Percentiles rank a stretch among this genome's conserved stretches.
Evolutionary conservation across 257 asterid species (phyloP).

Genomic region (Nicotiana paniculata): DNA sequence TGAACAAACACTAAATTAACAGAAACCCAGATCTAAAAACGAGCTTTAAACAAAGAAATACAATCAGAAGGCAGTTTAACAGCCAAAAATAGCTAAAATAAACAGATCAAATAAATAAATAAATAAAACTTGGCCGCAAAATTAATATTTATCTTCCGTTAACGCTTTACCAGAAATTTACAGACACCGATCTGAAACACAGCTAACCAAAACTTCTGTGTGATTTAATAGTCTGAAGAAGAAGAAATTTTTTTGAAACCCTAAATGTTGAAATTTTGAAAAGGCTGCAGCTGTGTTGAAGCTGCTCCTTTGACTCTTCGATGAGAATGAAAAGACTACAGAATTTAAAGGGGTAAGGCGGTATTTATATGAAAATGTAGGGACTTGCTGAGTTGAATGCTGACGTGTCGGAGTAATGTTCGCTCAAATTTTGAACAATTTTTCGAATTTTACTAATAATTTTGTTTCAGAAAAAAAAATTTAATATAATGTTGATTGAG

Average conservation of each 20-base stretch:
- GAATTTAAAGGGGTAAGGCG: background rate
- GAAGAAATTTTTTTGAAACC: background rate
- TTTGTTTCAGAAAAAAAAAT: too few species aligned
- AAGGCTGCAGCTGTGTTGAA: conserved; percentile 7
- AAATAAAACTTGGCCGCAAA: background rate
- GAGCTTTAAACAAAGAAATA: background rate
- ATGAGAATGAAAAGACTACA: background rate
- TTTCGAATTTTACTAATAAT: too few species aligned
- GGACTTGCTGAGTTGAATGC: background rate
- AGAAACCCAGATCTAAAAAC: background rate
- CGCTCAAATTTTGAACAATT: background rate
- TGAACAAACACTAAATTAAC: background rate
- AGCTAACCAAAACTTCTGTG: background rate
- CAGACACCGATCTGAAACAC: background rate
- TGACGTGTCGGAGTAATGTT: conserved; percentile 4
- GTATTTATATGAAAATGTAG: background rate
- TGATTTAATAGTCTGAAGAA: background rate
- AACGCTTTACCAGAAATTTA: background rate
- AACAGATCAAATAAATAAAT: background rate
- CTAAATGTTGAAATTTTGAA: background rate
- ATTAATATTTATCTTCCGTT: background rate
- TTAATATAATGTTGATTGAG: too few species aligned
- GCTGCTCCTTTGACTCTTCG: background rate
- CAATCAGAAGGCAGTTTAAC: background rate
- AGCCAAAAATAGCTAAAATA: background rate